Evolutionary conservation across 2,329 filamentous ascomycete genomes (phyloP).

Genomic region (Lojkania enalia): DNA sequence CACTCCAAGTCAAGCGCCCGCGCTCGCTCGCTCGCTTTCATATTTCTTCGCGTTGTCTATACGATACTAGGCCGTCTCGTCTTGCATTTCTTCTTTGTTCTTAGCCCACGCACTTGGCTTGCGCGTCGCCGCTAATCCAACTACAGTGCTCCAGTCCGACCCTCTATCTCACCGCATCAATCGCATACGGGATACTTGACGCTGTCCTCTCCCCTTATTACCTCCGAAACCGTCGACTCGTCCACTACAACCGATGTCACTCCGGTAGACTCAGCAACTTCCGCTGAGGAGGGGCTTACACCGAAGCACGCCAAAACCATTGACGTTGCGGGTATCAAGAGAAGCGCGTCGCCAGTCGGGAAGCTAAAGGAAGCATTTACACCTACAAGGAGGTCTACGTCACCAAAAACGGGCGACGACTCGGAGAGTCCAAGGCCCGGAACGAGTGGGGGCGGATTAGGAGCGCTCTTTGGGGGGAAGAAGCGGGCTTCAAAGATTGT

Average conservation of each 20-base stretch:
- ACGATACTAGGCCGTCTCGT: slow-evolving; percentile 10
- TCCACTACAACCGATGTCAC: slow-evolving; percentile 31
- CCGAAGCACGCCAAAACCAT: slow-evolving; percentile 38
- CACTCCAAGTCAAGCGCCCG: not conserved
- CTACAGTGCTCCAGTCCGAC: slow-evolving; percentile 37
- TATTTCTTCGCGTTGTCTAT: slow-evolving; percentile 7
- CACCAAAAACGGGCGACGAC: slow-evolving; percentile 31
- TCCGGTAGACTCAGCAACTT: slow-evolving; percentile 37
- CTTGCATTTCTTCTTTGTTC: slow-evolving; percentile 12
- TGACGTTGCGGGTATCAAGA: slow-evolving; percentile 47
- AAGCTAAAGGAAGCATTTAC: slow-evolving; percentile 74
- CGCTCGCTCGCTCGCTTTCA: slow-evolving; percentile 6
- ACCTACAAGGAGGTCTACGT: slow-evolving; percentile 34
- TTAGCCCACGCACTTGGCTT: slow-evolving; percentile 19
- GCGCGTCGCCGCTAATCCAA: slow-evolving; percentile 30
- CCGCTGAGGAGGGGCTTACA: slow-evolving; percentile 31
- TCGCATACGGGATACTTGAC: slow-evolving; percentile 56
- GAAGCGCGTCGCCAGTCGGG: slow-evolving; percentile 70
- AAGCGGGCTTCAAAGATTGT: slow-evolving; percentile 35
- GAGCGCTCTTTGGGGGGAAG: slow-evolving; percentile 48
- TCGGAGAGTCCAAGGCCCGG: slow-evolving; percentile 47
- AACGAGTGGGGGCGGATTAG: slow-evolving; percentile 49
- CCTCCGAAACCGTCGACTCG: slow-evolving; percentile 47
- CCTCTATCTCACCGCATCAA: slow-evolving; percentile 51
- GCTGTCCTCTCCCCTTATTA: slow-evolving; percentile 53